Percentiles rank a stretch among this genome's conserved stretches.
Evolutionary conservation across 495 filamentous ascomycete genomes (phyloP).

Genomic region (Talaromyces ruber): DNA sequence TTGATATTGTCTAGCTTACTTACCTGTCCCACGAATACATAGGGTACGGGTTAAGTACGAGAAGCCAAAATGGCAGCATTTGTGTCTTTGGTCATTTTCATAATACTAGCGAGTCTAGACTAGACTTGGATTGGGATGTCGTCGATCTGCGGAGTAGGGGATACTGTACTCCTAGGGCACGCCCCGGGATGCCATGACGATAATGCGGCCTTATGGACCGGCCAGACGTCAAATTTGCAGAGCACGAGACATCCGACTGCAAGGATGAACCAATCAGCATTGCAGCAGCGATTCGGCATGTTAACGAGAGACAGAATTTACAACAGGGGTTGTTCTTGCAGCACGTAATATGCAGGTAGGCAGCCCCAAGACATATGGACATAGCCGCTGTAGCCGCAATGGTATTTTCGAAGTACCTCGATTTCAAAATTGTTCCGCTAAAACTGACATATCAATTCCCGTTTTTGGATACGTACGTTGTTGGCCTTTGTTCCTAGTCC

Average conservation of each 20-base stretch:
- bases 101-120: not conserved
- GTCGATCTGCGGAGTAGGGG: not conserved
- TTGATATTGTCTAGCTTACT: no score
- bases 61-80: not conserved
- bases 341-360: not conserved
- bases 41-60: no score
- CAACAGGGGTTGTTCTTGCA: not conserved
- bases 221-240: not conserved
- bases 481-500: not conserved
- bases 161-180: not conserved
- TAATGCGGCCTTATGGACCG: not conserved
- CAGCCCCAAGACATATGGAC: not conserved
- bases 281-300: not conserved
- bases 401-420: not conserved
- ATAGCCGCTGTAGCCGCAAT: conserved; percentile 3
- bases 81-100: not conserved
- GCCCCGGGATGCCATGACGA: not conserved
- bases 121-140: not conserved
- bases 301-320: not conserved
- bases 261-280: not conserved
- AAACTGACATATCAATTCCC: not conserved
- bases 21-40: no score
- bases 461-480: not conserved
- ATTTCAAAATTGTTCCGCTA: not conserved
- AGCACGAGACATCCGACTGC: not conserved